Percentiles rank a stretch among this genome's conserved stretches.
These are phyloP conservation scores for Trametes versicolor DNA, from an alignment of 1,284 basidiomycete genomes.

Conservation along the genomic window DNA sequence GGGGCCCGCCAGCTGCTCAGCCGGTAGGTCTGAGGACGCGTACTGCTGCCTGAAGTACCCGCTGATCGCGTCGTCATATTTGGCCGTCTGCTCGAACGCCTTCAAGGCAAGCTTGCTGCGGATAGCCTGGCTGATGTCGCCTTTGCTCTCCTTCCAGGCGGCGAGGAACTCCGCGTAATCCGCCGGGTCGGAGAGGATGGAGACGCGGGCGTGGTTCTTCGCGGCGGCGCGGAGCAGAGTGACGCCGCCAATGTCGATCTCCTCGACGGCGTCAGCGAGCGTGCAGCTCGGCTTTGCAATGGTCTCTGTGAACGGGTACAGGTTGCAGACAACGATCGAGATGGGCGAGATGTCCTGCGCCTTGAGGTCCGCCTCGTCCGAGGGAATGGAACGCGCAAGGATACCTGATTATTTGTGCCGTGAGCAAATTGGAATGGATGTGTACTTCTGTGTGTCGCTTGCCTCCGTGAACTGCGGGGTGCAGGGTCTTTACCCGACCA, in stretches of 20 bases:
- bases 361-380: constrained; percentile 86
- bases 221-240: constrained; percentile 98
- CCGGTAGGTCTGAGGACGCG: constrained; percentile 78
- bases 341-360: constrained; percentile 89
- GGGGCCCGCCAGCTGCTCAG: constrained; percentile 69
- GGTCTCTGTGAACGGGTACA: constrained; percentile 96
- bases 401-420: constrained; percentile 67
- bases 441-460: constrained; percentile 28
- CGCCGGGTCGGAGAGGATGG: constrained; percentile 92
- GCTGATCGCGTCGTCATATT: constrained; percentile 95
- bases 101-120: constrained; percentile 91
- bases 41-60: constrained; percentile 98
- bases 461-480: constrained; percentile 99
- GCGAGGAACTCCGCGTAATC: constrained; percentile 91
- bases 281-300: constrained; percentile 91
- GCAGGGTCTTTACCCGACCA: constrained; percentile 98
- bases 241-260: constrained; percentile 99
- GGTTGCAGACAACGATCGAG: constrained; percentile 97
- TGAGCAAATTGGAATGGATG: not conserved
- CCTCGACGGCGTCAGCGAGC: constrained; percentile 93
- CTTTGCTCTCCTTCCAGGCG: constrained; percentile 75
- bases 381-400: constrained; percentile 87
- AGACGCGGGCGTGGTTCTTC: constrained; percentile 97
- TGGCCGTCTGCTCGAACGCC: constrained; percentile 96
- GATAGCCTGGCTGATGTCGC: constrained; percentile 76